Evolutionary conservation across 139 green algal genomes (phyloP).

Genomic region (Chlorella sorokiniana): DNA sequence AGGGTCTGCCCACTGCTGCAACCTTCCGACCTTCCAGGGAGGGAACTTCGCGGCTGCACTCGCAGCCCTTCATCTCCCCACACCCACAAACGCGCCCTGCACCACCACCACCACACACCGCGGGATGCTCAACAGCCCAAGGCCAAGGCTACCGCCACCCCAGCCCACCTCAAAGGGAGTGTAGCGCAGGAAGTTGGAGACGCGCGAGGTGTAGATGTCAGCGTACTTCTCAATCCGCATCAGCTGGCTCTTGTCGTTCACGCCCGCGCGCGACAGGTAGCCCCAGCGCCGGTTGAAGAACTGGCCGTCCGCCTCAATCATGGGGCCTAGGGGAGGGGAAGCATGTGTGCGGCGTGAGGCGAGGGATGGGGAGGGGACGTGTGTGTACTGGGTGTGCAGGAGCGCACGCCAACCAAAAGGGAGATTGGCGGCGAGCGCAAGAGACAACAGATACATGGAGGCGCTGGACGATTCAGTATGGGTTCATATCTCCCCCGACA

Average conservation of each 20-base stretch:
- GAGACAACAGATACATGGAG: too few species aligned
- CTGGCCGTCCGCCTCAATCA: slow-evolving; percentile 79
- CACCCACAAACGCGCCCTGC: too few species aligned
- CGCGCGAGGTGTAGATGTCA: slow-evolving; percentile 68
- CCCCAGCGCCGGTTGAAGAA: slow-evolving; percentile 93
- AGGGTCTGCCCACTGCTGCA: too few species aligned
- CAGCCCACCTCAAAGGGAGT: slow-evolving; percentile 85
- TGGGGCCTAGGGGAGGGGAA: background rate
- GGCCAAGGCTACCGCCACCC: too few species aligned
- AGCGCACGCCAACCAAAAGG: too few species aligned
- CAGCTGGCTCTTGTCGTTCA: slow-evolving; percentile 97
- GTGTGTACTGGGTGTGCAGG: background rate
- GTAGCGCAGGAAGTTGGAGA: slow-evolving; percentile 96
- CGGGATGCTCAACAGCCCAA: background rate
- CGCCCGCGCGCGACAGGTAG: slow-evolving; percentile 86
- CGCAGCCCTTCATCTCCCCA: too few species aligned
- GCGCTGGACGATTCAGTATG: too few species aligned
- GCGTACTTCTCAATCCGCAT: slow-evolving; percentile 95
- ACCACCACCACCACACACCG: background rate
- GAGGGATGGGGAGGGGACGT: background rate
- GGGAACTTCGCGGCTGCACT: too few species aligned
- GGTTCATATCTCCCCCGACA: background rate
- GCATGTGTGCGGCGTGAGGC: background rate
- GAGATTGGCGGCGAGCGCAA: too few species aligned
- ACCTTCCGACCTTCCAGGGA: too few species aligned